A percentile compares a stretch with the other conserved stretches of the same genome.
Evolutionary conservation across 768 basidiomycete genomes (phyloP).

Genomic region (Boletellus emodensis): DNA sequence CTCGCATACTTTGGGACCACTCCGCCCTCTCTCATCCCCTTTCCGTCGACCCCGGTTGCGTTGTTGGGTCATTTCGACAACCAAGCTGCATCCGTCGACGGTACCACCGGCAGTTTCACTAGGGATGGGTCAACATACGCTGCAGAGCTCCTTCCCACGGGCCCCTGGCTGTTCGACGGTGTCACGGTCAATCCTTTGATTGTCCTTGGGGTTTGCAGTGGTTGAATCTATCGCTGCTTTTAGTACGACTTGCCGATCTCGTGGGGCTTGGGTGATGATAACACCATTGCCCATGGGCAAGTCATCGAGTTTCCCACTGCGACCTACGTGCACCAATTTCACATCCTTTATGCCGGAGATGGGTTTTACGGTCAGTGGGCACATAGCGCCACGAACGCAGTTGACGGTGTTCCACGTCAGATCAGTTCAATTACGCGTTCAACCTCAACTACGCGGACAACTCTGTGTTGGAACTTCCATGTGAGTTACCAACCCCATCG

Average conservation of each 20-base stretch:
- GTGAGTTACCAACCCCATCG: constrained; percentile 22
- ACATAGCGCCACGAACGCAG: neutral
- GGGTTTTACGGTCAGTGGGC: constrained; percentile 29
- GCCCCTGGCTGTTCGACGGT: constrained; percentile 37
- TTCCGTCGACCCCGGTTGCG: constrained; percentile 32
- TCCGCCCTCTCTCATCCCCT: constrained; percentile 18
- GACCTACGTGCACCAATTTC: constrained; percentile 44
- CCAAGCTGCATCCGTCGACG: constrained; percentile 40
- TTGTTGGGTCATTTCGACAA: constrained; percentile 36
- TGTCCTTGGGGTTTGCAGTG: neutral
- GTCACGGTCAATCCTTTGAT: constrained; percentile 31
- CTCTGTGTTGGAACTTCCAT: constrained; percentile 31
- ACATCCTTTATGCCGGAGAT: constrained; percentile 46
- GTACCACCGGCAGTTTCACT: constrained; percentile 39
- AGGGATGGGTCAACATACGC: constrained; percentile 37
- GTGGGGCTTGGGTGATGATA: constrained; percentile 43
- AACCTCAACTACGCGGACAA: constrained; percentile 36
- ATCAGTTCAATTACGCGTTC: constrained; percentile 34
- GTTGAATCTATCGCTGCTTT: neutral
- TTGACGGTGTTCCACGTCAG: constrained; percentile 9
- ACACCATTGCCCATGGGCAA: constrained; percentile 43
- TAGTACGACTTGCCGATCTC: constrained; percentile 41
- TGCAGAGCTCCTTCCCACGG: constrained; percentile 38
- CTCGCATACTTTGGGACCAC: constrained; percentile 17
- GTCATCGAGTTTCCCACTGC: constrained; percentile 30